Conservation (phyloP, 2,329 filamentous ascomycete species). For the Hymenoscyphus fructigenus region DNA sequence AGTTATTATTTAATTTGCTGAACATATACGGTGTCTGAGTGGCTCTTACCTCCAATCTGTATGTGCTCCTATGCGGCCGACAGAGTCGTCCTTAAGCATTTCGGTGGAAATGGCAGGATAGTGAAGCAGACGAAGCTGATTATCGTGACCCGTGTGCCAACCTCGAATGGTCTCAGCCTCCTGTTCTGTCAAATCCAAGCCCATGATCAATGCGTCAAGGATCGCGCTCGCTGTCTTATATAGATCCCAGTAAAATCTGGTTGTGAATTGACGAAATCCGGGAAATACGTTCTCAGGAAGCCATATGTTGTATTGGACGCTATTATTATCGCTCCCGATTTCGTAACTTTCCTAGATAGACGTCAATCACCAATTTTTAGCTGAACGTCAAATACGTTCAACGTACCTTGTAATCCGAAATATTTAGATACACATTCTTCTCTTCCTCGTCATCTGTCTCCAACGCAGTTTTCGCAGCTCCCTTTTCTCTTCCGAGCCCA, state of each 20-base stretch:
- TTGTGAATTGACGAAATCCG: slow-evolving; percentile 5
- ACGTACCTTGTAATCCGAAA: slow-evolving; percentile 4
- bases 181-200: slow-evolving; percentile 3
- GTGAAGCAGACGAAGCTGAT: slow-evolving; percentile 5
- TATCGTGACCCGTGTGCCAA: slow-evolving; percentile 1
- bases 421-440: not conserved
- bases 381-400: not conserved
- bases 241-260: slow-evolving; percentile 5
- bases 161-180: not conserved
- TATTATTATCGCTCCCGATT: slow-evolving; percentile 8
- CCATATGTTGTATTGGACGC: slow-evolving; percentile 7
- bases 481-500: slow-evolving; percentile 2
- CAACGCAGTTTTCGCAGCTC: slow-evolving; percentile 3
- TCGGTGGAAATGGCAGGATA: slow-evolving; percentile 2
- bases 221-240: slow-evolving; percentile 4
- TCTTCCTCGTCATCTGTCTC: slow-evolving; percentile 5
- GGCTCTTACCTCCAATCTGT: slow-evolving; percentile 5
- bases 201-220: slow-evolving; percentile 8
- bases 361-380: not conserved
- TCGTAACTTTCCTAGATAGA: slow-evolving; percentile 5
- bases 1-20: not conserved
- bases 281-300: slow-evolving; percentile 5
- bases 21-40: not conserved
- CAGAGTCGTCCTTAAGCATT: not conserved
- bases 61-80: not conserved